phyloP scores from a whole-genome alignment of 1,284 basidiomycete species.

The Fomes fomentarius region DNA sequence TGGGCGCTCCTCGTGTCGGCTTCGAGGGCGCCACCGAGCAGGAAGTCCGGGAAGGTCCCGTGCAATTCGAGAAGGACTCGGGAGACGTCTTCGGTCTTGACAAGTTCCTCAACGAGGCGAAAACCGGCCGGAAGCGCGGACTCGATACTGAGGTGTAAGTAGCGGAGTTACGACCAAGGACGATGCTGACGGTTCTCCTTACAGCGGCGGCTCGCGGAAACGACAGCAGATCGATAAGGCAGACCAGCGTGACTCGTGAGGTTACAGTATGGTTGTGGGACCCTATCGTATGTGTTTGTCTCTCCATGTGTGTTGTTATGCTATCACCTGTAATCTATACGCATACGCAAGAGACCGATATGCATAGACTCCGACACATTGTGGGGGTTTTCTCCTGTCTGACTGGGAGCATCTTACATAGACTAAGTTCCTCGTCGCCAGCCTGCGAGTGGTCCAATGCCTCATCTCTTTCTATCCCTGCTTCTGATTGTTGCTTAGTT shows the following conservation, averaged over 20 bases:
- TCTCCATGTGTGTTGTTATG: slow-evolving; percentile 17
- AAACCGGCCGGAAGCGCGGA: slow-evolving; percentile 91
- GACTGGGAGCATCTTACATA: neutral
- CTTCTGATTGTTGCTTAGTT: neutral
- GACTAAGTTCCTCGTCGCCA: too few relatives aligned
- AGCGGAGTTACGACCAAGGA: neutral
- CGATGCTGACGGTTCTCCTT: slow-evolving; percentile 19
- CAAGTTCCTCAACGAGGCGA: slow-evolving; percentile 97
- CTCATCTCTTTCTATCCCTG: too few relatives aligned
- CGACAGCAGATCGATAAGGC: slow-evolving; percentile 74
- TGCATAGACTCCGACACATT: neutral
- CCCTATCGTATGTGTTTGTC: slow-evolving; percentile 8
- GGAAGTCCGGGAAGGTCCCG: slow-evolving; percentile 89
- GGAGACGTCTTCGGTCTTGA: slow-evolving; percentile 98
- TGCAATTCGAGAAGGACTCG: slow-evolving; percentile 98
- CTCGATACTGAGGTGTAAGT: slow-evolving; percentile 76
- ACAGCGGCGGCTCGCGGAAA: slow-evolving; percentile 66
- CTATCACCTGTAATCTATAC: slow-evolving; percentile 24
- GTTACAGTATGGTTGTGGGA: neutral
- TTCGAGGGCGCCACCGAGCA: slow-evolving; percentile 90
- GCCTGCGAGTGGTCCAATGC: too few relatives aligned
- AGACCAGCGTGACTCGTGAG: slow-evolving; percentile 50
- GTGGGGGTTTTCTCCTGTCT: neutral
- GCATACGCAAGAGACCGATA: neutral
- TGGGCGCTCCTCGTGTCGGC: slow-evolving; percentile 85